Base-by-base conservation (phyloP, 441 rosid genomes). In the Eruca vesicaria region DNA sequence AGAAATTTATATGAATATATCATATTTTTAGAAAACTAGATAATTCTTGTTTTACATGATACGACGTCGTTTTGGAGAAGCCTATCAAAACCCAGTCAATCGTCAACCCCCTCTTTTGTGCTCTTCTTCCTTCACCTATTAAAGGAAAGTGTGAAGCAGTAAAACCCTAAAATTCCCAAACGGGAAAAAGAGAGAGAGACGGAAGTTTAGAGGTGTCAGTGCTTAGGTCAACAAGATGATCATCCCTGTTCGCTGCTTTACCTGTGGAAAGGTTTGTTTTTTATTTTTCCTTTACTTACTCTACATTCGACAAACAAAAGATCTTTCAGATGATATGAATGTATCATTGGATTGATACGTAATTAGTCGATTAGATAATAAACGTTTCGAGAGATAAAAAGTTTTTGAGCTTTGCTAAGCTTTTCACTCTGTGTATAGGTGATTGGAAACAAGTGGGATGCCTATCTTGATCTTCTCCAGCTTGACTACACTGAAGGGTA, bases 361-460 rank as follows among this genome's bases (percentile, higher is more conserved):
- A 31, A 16, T 31, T 33, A 35, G 11, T 65, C 29, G 29, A 65
- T 61, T 68, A 12, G 14, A 26, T 23, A 3, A 26, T 23, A 3
- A 15, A 41, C 4, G 20, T 16, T 48, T 48, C 9, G 11, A 16
- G 20, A 7, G 55, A 50, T 9, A 50, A 50, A 50, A 23, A n/a
- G n/a, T n/a, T 52, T 43, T 57, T 10, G 67, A 76, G 29, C 63
- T 58, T 43, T 21, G 33, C 45, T 16, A 64, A 63, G 16, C 9
- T 58, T 18, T n/a, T 45, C 4, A 45, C 9, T 45, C 9, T 72
- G 59, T 43, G 70, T 15, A 6, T 55, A 92, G 99, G 97, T 92
- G 74, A 92, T 94, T 71, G 98, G 99, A 18, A 90, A 92, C 84
- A 94, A 90, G 76, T 94, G 99, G 98, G 98, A 92, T 62, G 80